Evolutionary conservation across 192 early-diverging fungal genomes (phyloP), one percentile per base, ranked within the genome.

Genomic region (Backusella psychrophila): DNA sequence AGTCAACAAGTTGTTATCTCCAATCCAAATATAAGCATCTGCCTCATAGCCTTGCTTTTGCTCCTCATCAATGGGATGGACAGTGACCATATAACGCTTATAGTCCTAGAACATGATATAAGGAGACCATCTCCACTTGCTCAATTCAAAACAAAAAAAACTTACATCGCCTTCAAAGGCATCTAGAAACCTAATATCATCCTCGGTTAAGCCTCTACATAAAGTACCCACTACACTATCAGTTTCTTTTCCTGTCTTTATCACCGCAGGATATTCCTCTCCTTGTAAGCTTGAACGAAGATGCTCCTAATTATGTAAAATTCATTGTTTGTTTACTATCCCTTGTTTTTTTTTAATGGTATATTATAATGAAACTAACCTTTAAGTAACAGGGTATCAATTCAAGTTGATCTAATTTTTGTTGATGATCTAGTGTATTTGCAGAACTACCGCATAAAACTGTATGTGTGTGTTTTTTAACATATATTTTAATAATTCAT

Each of bases 111-210:
- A 34, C n/a, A 35, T 68, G 8, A 63, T 26, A 63, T 11, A 63
- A 53, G 5, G 21, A 0, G 19, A 4, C 0, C 9, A 15, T 44
- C 42, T 14, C 12, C 14, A 11, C 12, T 41, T 41, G 39, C 12
- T n/a, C 46, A 49, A 49, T 49, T 49, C 5, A 49, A 6, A 49
- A n/a, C n/a, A 19, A 71, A 17, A 49, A 6, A 49, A n/a, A 71
- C 29, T 46, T 71, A 71, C 70, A 15, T 71, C 42, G 15, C 70
- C 70, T 49, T 71, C 70, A 71, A 71, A 71, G 12, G 42, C 29
- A 49, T 71, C 70, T 15, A 71, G 42, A 46, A 44, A 36, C 34
- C 34, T 44, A 19, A 71, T 33, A 49, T 71, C 70, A 26, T 49
- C 42, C 14, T 5, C 23, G 7, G 70, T 71, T 31, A 71, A 71